A percentile compares a stretch with the other conserved stretches of the same genome.
Evolutionary conservation across 768 basidiomycete genomes (phyloP).

Genomic region (Nevesoporus exiguus): DNA sequence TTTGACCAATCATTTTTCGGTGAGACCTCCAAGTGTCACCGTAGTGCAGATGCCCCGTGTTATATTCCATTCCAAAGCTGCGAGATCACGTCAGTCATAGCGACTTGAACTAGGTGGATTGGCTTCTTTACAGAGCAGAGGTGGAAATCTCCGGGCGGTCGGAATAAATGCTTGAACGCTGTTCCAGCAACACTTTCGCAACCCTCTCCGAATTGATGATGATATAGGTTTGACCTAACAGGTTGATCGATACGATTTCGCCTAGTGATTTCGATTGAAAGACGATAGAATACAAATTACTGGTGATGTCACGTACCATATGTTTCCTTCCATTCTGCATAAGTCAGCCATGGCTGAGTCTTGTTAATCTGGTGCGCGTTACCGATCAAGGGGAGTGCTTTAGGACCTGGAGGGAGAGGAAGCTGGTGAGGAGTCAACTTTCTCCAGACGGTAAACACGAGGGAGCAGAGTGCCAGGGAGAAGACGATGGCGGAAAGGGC

Average conservation of each 20-base stretch:
- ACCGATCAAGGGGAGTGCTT: conserved; percentile 27
- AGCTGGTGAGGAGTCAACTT: conserved; percentile 14
- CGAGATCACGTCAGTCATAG: background rate
- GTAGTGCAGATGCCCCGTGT: conserved; percentile 19
- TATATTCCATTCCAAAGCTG: conserved; percentile 26
- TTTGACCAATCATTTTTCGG: conserved; percentile 16
- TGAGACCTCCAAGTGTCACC: conserved; percentile 18
- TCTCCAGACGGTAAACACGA: background rate
- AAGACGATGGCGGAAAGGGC: background rate
- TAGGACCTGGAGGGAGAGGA: conserved; percentile 30
- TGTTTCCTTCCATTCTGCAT: conserved; percentile 27
- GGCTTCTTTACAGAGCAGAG: conserved; percentile 1
- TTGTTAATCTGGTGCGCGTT: conserved; percentile 24
- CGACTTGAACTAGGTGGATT: background rate
- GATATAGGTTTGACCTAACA: conserved; percentile 22
- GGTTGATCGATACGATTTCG: conserved; percentile 18
- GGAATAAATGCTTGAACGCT: conserved; percentile 25
- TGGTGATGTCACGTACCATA: conserved; percentile 26
- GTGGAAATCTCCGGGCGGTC: conserved; percentile 15
- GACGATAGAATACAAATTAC: background rate
- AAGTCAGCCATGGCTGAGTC: conserved; percentile 31
- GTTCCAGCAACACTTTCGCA: conserved; percentile 23
- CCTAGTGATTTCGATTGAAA: conserved; percentile 8
- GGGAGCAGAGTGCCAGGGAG: conserved; percentile 1
- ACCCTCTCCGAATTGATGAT: conserved; percentile 24